Evolutionary conservation across 192 early-diverging fungal genomes (phyloP).

Genomic region (Chytriomyces hyalinus): DNA sequence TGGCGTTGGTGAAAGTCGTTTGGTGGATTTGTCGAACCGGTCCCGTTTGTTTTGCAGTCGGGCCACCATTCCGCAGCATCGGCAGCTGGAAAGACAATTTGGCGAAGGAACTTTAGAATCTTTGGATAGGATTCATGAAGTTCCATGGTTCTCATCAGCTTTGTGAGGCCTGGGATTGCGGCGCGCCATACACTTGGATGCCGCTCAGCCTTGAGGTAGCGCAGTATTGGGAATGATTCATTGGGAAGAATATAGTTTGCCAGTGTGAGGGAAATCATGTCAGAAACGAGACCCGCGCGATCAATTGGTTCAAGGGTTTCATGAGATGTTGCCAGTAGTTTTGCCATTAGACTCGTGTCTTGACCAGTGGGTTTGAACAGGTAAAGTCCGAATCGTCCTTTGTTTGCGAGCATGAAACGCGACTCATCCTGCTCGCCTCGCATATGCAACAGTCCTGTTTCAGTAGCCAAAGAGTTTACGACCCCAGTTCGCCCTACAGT

Average conservation of each 20-base stretch:
- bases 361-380: slow-evolving; percentile 9
- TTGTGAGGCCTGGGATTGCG: background rate
- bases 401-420: slow-evolving; percentile 17
- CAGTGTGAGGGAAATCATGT: slow-evolving; percentile 34
- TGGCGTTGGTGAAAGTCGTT: background rate
- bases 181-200: slow-evolving; percentile 20
- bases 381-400: slow-evolving; percentile 13
- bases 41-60: background rate
- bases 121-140: background rate
- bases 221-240: background rate
- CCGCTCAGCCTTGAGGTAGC: slow-evolving; percentile 5
- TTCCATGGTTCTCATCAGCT: slow-evolving; percentile 3
- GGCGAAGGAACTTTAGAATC: background rate
- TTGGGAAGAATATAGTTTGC: background rate
- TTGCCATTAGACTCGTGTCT: background rate
- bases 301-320: slow-evolving; percentile 6
- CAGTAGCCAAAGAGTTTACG: no score
- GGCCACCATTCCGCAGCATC: background rate
- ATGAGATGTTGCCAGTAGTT: background rate
- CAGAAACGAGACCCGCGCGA: slow-evolving; percentile 39
- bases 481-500: background rate
- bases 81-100: background rate
- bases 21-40: background rate
- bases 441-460: background rate
- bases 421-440: background rate